Evolutionary conservation across 306 rosid species (phyloP), one percentile per base, ranked within the genome.

Genomic region (Cercis canadensis): DNA sequence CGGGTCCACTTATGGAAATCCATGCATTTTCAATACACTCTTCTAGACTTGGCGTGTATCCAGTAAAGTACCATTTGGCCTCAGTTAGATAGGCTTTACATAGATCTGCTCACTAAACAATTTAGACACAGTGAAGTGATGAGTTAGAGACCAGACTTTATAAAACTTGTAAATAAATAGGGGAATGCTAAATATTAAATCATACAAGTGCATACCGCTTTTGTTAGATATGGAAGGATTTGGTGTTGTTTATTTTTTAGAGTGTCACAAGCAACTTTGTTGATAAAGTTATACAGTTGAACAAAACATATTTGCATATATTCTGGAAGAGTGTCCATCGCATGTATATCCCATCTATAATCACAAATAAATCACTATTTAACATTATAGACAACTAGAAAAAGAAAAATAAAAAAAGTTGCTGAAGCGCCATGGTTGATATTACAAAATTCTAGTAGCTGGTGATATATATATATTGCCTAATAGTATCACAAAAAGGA

Each of bases 11-110:
- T 6, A n/a, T 11, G 4, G 64, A 58, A 11, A 72, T 10, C 82
- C 76, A 72, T 6, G 73, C 73, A 62, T 81, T 77, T 8, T 81
- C 73, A 10, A 67, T n/a, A 16, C 72, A 81, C 29, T 76, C 74
- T 47, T 73, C 3, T 2, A 81, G 29, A 15, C 55, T 77, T 32
- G 80, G 82, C 4, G 17, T 67, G 2, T 76, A 62, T 18, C 58
- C 69, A 7, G 4, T 67, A 14, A 64, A 5, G 3, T 66, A 72
- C 85, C 85, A 81, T 40, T 47, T 67, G 4, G 85, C 81, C 31
- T 81, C 79, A 17, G 2, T 2, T 18, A 71, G 32, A 10, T 24
- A 46, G 33, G 79, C 0, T 72, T 50, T 72, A 31, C 82, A 81
- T 12, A 52, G 21, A 44, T 67, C 73, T 17, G 17, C 40, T 78